These are phyloP conservation scores for Podosphaera aphanis DNA, from an alignment of 2,329 filamentous ascomycete genomes.

Conservation along the genomic window DNA sequence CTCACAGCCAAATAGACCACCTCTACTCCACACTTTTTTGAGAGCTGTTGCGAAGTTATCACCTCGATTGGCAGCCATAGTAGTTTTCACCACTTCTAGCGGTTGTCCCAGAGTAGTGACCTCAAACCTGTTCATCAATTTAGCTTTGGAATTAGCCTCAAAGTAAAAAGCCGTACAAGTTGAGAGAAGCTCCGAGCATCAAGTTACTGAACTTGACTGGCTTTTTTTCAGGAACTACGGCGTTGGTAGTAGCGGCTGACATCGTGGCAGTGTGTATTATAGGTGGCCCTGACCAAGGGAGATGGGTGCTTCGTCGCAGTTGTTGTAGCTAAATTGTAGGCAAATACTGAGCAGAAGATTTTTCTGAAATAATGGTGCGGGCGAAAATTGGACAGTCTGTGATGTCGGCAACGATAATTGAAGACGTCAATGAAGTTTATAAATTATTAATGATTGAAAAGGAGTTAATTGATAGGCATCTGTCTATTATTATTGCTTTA, in stretches of 20 bases:
- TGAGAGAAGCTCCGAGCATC: constrained; percentile 28
- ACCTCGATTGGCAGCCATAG: constrained; percentile 89
- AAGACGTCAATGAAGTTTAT: too few species aligned
- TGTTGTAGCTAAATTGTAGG: too few species aligned
- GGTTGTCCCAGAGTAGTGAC: constrained; percentile 48
- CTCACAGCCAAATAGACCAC: constrained; percentile 85
- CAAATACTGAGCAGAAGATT: too few species aligned
- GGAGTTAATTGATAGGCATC: too few species aligned
- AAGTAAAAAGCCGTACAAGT: constrained; percentile 9
- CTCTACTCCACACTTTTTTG: constrained; percentile 73
- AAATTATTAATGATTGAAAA: too few species aligned
- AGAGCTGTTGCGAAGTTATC: constrained; percentile 70
- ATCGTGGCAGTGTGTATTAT: constrained; percentile 26
- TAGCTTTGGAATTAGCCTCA: background rate
- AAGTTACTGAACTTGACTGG: constrained; percentile 99
- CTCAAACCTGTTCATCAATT: constrained; percentile 12
- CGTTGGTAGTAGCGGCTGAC: constrained; percentile 38
- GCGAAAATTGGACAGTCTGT: too few species aligned
- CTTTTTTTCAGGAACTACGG: constrained; percentile 67
- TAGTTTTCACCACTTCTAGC: constrained; percentile 97
- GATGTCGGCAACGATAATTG: too few species aligned
- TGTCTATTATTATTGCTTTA: too few species aligned
- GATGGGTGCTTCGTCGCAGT: constrained; percentile 64
- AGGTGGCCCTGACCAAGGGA: constrained; percentile 96
- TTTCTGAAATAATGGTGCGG: too few species aligned